These are phyloP conservation scores for Macadamia tetraphylla DNA, from an alignment of 164 flowering plant species.

Conservation along the genomic window DNA sequence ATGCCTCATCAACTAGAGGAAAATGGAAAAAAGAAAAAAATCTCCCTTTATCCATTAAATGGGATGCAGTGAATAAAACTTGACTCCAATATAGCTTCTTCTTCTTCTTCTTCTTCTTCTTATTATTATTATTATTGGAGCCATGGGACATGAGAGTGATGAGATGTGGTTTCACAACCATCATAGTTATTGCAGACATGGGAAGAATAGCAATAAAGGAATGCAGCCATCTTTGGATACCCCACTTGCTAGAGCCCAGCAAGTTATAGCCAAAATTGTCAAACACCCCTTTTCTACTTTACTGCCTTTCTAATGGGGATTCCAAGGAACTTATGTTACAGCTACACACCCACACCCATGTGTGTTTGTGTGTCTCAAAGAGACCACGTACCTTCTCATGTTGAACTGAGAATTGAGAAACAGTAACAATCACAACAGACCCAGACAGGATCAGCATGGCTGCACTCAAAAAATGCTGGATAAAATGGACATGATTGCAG, in stretches of 20 bases:
- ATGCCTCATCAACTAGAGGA: too few relatives aligned
- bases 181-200: not conserved
- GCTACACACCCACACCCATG: not conserved
- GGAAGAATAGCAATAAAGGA: not conserved
- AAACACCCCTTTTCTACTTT: not conserved
- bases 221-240: conserved; percentile 3
- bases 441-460: not conserved
- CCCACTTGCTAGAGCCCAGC: conserved; percentile 11
- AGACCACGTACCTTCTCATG: not conserved
- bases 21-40: too few relatives aligned
- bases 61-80: not conserved
- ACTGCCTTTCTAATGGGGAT: not conserved
- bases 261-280: conserved; percentile 10
- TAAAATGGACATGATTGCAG: not conserved
- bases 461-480: not conserved
- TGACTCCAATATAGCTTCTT: too few relatives aligned
- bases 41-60: not conserved
- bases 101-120: not conserved
- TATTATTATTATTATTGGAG: not conserved
- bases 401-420: not conserved
- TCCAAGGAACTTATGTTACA: conserved; percentile 6
- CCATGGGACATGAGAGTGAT: not conserved
- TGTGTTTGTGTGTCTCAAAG: not conserved
- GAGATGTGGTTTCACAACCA: not conserved
- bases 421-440: not conserved